Base-by-base conservation (phyloP, 345 rosid genomes). In the Turritis glabra region DNA sequence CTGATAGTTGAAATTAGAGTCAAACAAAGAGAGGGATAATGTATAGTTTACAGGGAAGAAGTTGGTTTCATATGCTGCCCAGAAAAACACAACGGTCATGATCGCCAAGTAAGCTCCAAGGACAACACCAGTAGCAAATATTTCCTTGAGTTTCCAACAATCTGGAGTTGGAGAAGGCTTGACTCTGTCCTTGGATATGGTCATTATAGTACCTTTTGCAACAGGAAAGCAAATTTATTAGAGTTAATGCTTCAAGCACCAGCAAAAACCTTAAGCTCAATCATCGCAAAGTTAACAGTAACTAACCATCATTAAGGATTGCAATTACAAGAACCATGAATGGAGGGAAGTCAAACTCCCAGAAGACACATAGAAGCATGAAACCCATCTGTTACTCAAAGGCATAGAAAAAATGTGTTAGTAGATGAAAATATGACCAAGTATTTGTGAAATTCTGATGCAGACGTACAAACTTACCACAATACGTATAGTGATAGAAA, bases 271-370 rank as follows among this genome's bases (percentile, higher is more conserved):
- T 19, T 33, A 14, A 23, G 47, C 41, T 54, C 2, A 58, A 38
- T 60, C 74, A 10, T 15, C 29, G 4, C 23, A 22, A 19, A 2
- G 3, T 35, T 19, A 32, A 38, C 5, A 21, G 18, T 44, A 64
- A 74, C 85, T 77, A 69, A 85, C 89, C 91, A 76, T 87, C 91
- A 55, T 84, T 87, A 53, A 87, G 89, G 26, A 87, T 55, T 53
- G 91, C 91, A 14, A 87, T 84, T 37, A 87, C 83, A 19, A 87
- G 91, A 65, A 87, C 89, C 91, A 87, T 85, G 77, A 87, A 87
- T 50, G 91, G 91, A 26, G 91, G 89, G 60, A 87, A 87, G 51
- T 87, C 87, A 37, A 87, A 87, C 77, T 87, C 67, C 91, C 91
- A 87, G 78, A 84, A 80, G 50, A 71, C 74, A 65, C 84, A 77